Base-by-base conservation (phyloP, 768 basidiomycete species). In the Mrakia hoshinonis region DNA sequence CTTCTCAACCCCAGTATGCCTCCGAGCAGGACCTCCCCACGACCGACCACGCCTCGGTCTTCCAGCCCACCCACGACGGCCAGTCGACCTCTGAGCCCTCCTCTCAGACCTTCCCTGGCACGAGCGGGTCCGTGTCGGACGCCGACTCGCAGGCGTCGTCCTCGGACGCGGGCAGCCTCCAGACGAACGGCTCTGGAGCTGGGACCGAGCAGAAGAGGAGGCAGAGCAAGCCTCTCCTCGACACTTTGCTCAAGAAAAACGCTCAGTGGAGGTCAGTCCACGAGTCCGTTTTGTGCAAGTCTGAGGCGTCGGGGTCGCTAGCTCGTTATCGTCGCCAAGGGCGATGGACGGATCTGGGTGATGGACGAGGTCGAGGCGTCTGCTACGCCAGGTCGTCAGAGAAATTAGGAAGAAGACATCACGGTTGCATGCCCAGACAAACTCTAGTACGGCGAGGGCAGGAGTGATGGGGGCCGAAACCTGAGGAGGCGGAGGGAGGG, bases 161-260 rank as follows among this genome's bases (percentile, higher is more conserved):
- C 15, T n/a, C 58, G 20, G 36, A 61, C 22, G 31, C 29, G 20
- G 55, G 58, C 18, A 36, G n/a, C 10, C 29, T 29, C 26, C 11
- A n/a, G n/a, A 20, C 49, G 22, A 20, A 18, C 20, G 10, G n/a
- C 12, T 55, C 58, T 15, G 18, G 9, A 15, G 10, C 58, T 39
- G 58, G 58, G 11, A 36, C 6, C 1, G 55, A 58, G 29, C 10
- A 39, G 34, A 66, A 66, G 24, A 48, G 48, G 31, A 48, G 49
- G 47, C 26, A 46, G 12, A 26, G 26, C 64, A 66, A 66, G 64
- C 64, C 64, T 11, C 34, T 66, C 47, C 24, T 66, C 31, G 64
- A 66, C 34, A 66, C 64, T 11, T 31, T 66, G 46, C 64, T 66
- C 64, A 66, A 66, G 48, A 66, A 66, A 47, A 66, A 66, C 31